Evolutionary conservation across 139 green algal genomes (phyloP), one percentile per base, ranked within the genome.

Genomic region (Coccomyxa sp.): DNA sequence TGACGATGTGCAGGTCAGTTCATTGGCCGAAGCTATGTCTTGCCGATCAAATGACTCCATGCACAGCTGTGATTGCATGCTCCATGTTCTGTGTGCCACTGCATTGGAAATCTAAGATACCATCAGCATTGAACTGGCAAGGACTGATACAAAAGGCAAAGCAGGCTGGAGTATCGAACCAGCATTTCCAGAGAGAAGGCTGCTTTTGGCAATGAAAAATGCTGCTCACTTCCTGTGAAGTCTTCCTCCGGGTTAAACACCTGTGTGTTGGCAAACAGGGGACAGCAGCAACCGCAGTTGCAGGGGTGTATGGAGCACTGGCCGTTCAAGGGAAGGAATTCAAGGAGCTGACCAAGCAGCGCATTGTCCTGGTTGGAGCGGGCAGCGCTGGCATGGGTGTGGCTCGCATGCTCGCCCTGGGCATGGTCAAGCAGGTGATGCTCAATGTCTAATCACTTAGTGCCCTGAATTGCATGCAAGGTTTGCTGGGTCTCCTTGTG

Each of bases 371-470:
- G 32, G 38, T 91, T 45, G 90, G 95, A 15, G 93, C 94, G 15
- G 95, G 93, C n/a, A 90, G 82, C 59, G 93, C 93, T 0, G 93
- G 91, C 38, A 91, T 94, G 86, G 93, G 91, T 25, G 90, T 96
- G 21, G 84, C 86, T 13, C 51, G 75, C n/a, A 93, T 93, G 84
- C 88, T 95, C 11, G 86, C 87, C 9, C 67, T 88, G 67, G 88
- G 82, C 76, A 96, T 97, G 93, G 79, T 90, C 32, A 95, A 94
- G 82, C 90, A 95, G 18, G 92, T 87, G 38, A 77, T 88, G 18
- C 51, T 13, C 3, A 17, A 14, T 13, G 9, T 51, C 71, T 28
- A 1, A 23, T 18, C n/a, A 32, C 3, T 12, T 38, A 27, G 14
- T 10, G 14, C 71, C 27, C 71, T 45, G 11, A 78, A 10, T 3